Evolutionary conservation across 73 alveolate species (phyloP).

Genomic region (Paramecium primaurelia): DNA sequence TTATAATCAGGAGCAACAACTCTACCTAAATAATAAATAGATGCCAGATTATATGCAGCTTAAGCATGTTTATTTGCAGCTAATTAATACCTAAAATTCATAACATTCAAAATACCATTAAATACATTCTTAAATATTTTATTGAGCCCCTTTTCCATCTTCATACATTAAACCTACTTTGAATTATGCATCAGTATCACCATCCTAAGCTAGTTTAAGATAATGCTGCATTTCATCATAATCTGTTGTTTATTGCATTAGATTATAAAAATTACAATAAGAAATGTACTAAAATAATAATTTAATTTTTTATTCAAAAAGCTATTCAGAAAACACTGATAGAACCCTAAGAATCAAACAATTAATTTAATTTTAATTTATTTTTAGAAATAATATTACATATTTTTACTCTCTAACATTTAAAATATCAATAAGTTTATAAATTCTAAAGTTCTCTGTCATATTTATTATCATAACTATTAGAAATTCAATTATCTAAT

Average conservation of each 20-base stretch:
- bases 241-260: background rate
- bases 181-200: slow-evolving; percentile 6
- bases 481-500: slow-evolving; percentile 73
- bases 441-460: slow-evolving; percentile 65
- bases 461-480: slow-evolving; percentile 64
- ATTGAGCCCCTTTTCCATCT: background rate
- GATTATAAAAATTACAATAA: background rate
- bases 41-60: slow-evolving; percentile 34
- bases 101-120: background rate
- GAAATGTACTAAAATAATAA: background rate
- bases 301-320: slow-evolving; percentile 6
- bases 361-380: background rate
- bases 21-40: slow-evolving; percentile 42
- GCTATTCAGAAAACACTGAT: slow-evolving; percentile 22
- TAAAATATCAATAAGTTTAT: background rate
- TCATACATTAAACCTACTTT: slow-evolving; percentile 30
- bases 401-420: slow-evolving; percentile 58
- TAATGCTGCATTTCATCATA: slow-evolving; percentile 5
- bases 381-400: background rate
- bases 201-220: background rate
- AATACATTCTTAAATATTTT: slow-evolving; percentile 30
- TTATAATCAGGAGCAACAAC: slow-evolving; percentile 50
- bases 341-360: background rate
- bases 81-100: background rate
- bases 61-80: slow-evolving; percentile 27